Evolutionary conservation across 1,284 basidiomycete genomes (phyloP).

Genomic region (Ustanciosporium gigantosporum): DNA sequence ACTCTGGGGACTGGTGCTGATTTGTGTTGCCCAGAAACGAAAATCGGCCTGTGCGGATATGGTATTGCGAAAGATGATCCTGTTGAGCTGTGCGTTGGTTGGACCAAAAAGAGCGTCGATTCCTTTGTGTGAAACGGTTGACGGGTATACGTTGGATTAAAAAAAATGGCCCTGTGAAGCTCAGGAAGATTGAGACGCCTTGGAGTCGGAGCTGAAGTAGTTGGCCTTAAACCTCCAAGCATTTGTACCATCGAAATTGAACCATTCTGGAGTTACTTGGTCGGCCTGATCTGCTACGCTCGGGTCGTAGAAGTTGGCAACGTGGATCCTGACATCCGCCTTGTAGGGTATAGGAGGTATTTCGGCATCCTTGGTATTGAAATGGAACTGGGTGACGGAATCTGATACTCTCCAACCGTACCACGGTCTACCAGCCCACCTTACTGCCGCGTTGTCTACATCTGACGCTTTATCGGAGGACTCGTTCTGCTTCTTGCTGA

Average conservation of each 20-base stretch:
- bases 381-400: slow-evolving; percentile 29
- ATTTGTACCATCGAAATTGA: slow-evolving; percentile 16
- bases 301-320: slow-evolving; percentile 24
- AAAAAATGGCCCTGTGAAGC: no score
- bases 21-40: no score
- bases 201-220: slow-evolving; percentile 20
- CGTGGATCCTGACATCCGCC: slow-evolving; percentile 10
- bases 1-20: no score
- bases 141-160: no score
- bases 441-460: slow-evolving; percentile 11
- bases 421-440: slow-evolving; percentile 32
- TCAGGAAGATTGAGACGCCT: no score
- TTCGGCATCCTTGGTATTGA: slow-evolving; percentile 9
- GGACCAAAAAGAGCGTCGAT: no score
- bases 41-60: no score
- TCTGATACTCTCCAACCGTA: slow-evolving; percentile 31
- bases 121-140: no score
- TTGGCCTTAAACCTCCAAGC: slow-evolving; percentile 32
- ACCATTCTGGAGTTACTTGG: slow-evolving; percentile 21
- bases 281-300: slow-evolving; percentile 5
- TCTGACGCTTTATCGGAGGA: slow-evolving; percentile 1
- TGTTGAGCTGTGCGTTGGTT: no score
- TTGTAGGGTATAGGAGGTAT: slow-evolving; percentile 26
- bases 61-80: no score
- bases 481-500: slow-evolving; percentile 8